These are phyloP conservation scores for Ceratocystis variospora DNA, from an alignment of 2,329 filamentous ascomycete genomes.

Conservation along the genomic window DNA sequence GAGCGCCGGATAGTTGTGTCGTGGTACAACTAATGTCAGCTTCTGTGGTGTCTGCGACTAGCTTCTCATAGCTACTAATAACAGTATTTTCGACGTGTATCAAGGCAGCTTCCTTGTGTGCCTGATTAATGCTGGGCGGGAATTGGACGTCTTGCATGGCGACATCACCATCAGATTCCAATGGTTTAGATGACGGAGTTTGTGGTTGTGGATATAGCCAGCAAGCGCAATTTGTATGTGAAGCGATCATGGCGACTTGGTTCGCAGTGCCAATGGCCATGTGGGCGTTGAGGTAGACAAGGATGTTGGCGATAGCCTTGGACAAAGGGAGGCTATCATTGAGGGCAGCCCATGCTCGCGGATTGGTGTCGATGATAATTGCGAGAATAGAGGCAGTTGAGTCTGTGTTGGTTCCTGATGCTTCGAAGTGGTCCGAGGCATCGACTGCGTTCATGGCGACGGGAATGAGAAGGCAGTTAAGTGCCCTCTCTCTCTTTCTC, in stretches of 20 bases:
- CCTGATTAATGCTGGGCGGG: constrained; percentile 32
- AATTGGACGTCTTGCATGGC: constrained; percentile 41
- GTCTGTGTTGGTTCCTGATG: constrained; percentile 28
- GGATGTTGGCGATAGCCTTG: constrained; percentile 70
- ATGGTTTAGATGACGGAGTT: constrained; percentile 22
- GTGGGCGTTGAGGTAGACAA: constrained; percentile 95
- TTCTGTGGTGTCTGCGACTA: constrained; percentile 56
- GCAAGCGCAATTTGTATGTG: constrained; percentile 69
- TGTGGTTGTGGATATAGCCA: constrained; percentile 67
- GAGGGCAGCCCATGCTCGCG: constrained; percentile 79
- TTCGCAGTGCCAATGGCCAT: constrained; percentile 88
- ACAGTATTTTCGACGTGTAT: constrained; percentile 73
- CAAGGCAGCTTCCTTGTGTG: constrained; percentile 92
- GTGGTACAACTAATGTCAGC: constrained; percentile 57
- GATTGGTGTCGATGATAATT: constrained; percentile 91
- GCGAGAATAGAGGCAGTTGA: constrained; percentile 66
- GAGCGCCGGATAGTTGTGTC: constrained; percentile 77
- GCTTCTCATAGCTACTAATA: constrained; percentile 54
- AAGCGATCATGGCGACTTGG: constrained; percentile 80
- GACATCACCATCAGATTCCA: constrained; percentile 37
- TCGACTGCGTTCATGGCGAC: constrained; percentile 40
- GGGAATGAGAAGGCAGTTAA: neutral
- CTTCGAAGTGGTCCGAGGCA: constrained; percentile 46
- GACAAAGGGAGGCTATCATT: constrained; percentile 62
- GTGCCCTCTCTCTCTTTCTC: no score